These are phyloP conservation scores for Talaromyces marneffei DNA, from an alignment of 2,329 filamentous ascomycete genomes.

Conservation along the genomic window DNA sequence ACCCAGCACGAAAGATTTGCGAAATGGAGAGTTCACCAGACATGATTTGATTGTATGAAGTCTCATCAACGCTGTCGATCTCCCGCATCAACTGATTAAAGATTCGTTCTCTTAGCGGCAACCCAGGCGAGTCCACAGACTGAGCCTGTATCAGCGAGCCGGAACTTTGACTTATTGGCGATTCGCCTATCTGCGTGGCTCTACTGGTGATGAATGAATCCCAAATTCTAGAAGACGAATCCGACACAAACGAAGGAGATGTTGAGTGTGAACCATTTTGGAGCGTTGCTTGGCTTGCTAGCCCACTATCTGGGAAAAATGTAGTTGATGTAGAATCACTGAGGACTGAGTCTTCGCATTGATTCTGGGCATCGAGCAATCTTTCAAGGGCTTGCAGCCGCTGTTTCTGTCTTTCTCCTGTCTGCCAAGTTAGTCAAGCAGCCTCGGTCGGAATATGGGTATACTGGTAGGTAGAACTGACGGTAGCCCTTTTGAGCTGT, in stretches of 20 bases:
- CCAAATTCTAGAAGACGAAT: neutral
- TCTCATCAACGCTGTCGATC: neutral
- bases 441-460: neutral
- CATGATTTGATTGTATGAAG: neutral
- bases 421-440: neutral
- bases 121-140: neutral
- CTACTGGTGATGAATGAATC: neutral
- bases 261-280: neutral
- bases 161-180: too few species aligned
- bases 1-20: neutral
- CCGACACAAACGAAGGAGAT: neutral
- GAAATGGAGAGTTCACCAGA: neutral
- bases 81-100: neutral
- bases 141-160: neutral
- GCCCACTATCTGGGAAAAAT: neutral
- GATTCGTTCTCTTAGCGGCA: neutral
- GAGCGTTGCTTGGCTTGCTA: neutral
- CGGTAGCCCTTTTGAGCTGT: slow-evolving; percentile 13
- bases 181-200: neutral
- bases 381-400: slow-evolving; percentile 6
- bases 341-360: neutral
- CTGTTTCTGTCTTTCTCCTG: slow-evolving; percentile 4
- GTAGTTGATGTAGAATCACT: neutral
- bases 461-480: slow-evolving; percentile 13
- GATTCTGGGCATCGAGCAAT: neutral